Evolutionary conservation across 306 rosid species (phyloP), one percentile per base, ranked within the genome.

Genomic region (Medicago ruthenica): DNA sequence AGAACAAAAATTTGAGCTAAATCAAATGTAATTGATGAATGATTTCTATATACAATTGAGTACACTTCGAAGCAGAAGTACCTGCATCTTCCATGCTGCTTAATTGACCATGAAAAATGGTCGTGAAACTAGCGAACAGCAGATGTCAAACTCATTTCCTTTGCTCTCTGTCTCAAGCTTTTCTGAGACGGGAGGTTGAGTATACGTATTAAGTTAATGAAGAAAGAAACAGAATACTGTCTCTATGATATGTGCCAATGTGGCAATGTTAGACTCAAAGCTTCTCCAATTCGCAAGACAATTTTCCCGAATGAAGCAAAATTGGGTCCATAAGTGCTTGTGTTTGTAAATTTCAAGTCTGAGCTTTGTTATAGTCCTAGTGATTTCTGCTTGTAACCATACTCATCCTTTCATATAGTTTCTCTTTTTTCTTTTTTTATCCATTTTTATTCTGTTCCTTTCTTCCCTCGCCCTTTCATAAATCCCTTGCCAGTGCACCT

Each of bases 401-500:
- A 13, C 81, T 83, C 93, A 90, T 79, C 76, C 97, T 92, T 67
- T 87, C 97, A 37, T 53, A 41, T 58, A 92, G 41, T 76, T 92
- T 95, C 75, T 87, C 97, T 86, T 77, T 95, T 89, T 95, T 80
- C 99, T 85, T 78, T 92, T 95, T 87, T 95, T 95, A 82, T 92
- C 97, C 99, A 95, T 95, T 87, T 95, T 95, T 73, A 78, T 53
- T 82, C 99, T 89, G 73, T 95, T 92, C 73, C 96, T 89, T 78
- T 87, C 91, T 86, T 95, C 99, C 77, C 97, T 95, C 76, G 90
- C 97, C 85, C 93, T 85, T 65, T 95, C 99, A 75, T 92, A 92
- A 75, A 90, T 78, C 60, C 99, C 97, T 83, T 87, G 93, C 97
- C 99, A 95, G 80, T 92, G 93, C 53, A 95, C 96, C 85, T 95